phyloP scores from a whole-genome alignment of 768 basidiomycete genomes.

The Russula olivacea region DNA sequence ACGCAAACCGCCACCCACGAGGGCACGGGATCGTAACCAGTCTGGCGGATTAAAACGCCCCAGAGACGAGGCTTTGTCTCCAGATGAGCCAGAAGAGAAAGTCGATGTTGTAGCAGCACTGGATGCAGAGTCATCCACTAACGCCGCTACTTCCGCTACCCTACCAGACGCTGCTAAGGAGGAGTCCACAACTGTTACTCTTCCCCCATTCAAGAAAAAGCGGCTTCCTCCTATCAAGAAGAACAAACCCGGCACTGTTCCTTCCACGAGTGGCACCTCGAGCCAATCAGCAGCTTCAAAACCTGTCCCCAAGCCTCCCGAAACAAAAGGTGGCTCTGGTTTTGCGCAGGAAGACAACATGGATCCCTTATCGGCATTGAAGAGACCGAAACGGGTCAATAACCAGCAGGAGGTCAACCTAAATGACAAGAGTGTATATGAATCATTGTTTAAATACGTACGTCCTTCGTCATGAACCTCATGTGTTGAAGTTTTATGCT shows the following conservation, averaged over 20 bases:
- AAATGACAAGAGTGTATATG: constrained; percentile 25
- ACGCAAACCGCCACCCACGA: constrained; percentile 3
- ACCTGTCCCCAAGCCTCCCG: constrained; percentile 1
- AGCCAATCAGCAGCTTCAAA: constrained; percentile 7
- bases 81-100: constrained; percentile 17
- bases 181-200: constrained; percentile 16
- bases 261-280: constrained; percentile 7
- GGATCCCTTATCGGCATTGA: constrained; percentile 20
- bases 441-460: constrained; percentile 27
- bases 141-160: constrained; percentile 1
- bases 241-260: constrained; percentile 16
- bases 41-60: constrained; percentile 15
- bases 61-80: constrained; percentile 15
- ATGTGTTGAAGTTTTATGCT: background rate
- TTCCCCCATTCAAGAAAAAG: constrained; percentile 25
- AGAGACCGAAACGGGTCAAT: constrained; percentile 22
- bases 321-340: constrained; percentile 5
- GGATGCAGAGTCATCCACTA: constrained; percentile 13
- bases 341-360: constrained; percentile 3
- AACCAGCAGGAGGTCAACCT: constrained; percentile 26
- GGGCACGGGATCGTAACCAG: constrained; percentile 14
- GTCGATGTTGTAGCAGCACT: constrained; percentile 3
- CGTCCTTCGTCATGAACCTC: constrained; percentile 9
- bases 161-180: constrained; percentile 14
- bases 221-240: constrained; percentile 25